A percentile compares a stretch with the other conserved stretches of the same genome.
Conservation (phyloP, 139 green algal species). For the Chlamydomonas schloesseri region DNA sequence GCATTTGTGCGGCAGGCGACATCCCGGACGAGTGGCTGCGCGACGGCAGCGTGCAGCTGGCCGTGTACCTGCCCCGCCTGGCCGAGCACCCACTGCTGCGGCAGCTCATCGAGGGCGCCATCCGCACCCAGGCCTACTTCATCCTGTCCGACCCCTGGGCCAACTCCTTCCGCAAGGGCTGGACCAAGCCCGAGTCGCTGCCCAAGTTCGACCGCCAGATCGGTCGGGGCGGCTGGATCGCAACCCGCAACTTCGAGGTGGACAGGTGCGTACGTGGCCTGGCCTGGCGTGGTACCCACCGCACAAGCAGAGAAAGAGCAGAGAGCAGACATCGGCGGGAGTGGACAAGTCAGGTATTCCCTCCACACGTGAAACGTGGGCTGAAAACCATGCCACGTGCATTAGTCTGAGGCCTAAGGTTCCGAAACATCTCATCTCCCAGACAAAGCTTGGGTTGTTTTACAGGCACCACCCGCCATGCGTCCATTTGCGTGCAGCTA, state of each 20-base stretch:
- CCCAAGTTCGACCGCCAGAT: constrained; percentile 55
- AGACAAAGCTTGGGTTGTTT: no score
- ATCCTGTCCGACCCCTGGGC: constrained; percentile 77
- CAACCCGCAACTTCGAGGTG: constrained; percentile 77
- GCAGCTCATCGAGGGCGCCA: constrained; percentile 10
- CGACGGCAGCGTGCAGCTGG: constrained; percentile 54
- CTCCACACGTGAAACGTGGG: no score
- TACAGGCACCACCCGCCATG: no score
- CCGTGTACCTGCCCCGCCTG: constrained; percentile 66
- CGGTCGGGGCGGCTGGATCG: constrained; percentile 69
- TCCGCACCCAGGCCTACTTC: constrained; percentile 62
- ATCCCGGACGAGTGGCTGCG: constrained; percentile 8
- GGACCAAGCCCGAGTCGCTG: constrained; percentile 20
- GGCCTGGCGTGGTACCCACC: no score
- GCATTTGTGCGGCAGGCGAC: background rate
- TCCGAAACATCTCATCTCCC: no score
- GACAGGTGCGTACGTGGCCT: constrained; percentile 53
- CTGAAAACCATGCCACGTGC: no score
- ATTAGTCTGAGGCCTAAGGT: no score
- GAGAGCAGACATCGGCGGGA: no score
- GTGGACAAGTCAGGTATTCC: no score
- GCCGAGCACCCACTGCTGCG: constrained; percentile 52
- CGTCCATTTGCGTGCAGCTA: no score
- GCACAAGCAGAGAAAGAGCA: no score
- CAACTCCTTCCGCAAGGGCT: constrained; percentile 67